Conservation (phyloP, 164 flowering plant species). For the Tetracentron sinense region DNA sequence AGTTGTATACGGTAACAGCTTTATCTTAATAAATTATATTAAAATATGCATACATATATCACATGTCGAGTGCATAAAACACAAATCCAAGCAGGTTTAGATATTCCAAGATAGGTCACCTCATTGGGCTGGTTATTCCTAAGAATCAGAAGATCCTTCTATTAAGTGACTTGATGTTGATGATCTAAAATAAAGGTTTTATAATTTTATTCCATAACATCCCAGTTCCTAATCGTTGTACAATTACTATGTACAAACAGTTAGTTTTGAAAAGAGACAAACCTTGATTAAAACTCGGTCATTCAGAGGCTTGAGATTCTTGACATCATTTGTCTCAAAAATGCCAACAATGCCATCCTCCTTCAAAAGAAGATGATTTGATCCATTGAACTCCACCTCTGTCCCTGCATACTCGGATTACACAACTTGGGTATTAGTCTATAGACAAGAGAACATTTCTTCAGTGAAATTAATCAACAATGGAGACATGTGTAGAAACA, state of each 20-base stretch:
- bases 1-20: too few relatives aligned
- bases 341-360: constrained; percentile 94
- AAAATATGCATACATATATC: too few relatives aligned
- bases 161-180: too few relatives aligned
- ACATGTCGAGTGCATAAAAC: too few relatives aligned
- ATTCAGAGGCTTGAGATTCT: constrained; percentile 82
- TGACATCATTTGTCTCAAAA: constrained; percentile 84
- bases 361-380: constrained; percentile 74
- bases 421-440: constrained; percentile 75
- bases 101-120: too few relatives aligned
- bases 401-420: constrained; percentile 97
- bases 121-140: too few relatives aligned
- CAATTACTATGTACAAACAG: not conserved
- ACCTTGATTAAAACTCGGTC: constrained; percentile 89
- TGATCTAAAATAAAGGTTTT: too few relatives aligned
- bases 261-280: not conserved
- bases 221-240: not conserved
- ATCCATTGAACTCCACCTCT: constrained; percentile 73
- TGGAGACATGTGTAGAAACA: not conserved
- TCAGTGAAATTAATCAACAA: not conserved
- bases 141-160: too few relatives aligned
- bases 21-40: too few relatives aligned
- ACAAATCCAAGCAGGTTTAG: too few relatives aligned
- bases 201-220: too few relatives aligned
- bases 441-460: constrained; percentile 3